Base-by-base conservation (phyloP, 257 asterid species). In the Solanum sparsipilum region DNA sequence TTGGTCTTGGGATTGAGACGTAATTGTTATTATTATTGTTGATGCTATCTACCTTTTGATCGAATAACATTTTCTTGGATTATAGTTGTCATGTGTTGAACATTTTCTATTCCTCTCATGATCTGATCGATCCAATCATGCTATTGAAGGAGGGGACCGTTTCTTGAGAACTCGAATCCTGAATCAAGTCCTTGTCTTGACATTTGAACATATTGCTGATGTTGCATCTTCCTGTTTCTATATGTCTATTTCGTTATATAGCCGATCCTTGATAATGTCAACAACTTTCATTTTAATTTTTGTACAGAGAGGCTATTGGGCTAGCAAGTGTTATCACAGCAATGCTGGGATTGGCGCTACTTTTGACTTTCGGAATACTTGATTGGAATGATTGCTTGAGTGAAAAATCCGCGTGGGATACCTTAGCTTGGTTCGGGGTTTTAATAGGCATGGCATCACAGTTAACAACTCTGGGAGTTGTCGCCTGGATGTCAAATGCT, bases 401-500 rank as follows among this genome's bases (percentile, higher is more conserved):
- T 20, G 98, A 96, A 93, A 96, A 91, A 82, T 91, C 92, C 15
- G 98, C 98, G 35, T 96, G 98, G 98, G 98, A 96, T 79, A 94
- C 97, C 27, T 48, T 95, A 87, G 93, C 89, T 71, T 96, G 98
- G 98, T 96, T 96, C 18, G 98, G 93, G 0, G 96, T 94, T 46
- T 90, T 96, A 78, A 92, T 96, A 1, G 98, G 98, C 7, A 94
- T 95, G 97, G 98, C 98, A 3, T 83, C 93, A 1, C 98, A 96
- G 86, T 84, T 96, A 38, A 92, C 90, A 0, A 71, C 85, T 20
- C 93, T 95, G 0, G 98, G 98, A 21, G 94, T 95, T 11, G 88
- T 94, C 4, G 92, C 94, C 0, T 96, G 98, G 98, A 83, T 94
- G 89, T 92, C 98, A 1, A 78, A 89, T 8, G 87, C 86, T 2